Base-by-base conservation (phyloP, 192 early-diverging fungal genomes). In the Diversispora eburnea region DNA sequence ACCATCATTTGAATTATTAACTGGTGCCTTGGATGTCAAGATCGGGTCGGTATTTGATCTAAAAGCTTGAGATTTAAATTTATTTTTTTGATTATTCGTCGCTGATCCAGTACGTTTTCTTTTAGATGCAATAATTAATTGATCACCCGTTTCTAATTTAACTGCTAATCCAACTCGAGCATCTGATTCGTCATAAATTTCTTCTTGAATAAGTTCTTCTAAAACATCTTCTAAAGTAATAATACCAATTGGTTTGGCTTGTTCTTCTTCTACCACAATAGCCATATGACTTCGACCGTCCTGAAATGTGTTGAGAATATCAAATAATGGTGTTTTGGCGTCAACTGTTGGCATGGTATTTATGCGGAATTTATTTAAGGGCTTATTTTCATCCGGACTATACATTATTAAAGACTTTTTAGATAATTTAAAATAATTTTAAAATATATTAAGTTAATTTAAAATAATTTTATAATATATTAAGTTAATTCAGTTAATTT, bases 141-240 rank as follows among this genome's bases (percentile, higher is more conserved):
- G 65, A 33, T 49, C 68, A 25, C 68, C 68, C 3, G 51, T 70
- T 56, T 52, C 68, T 19, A 70, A 70, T 70, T 41, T 41, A 12
- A 70, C 58, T 0, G 56, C 42, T 48, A 72, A 48, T 13, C 70
- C 56, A 42, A 43, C 57, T 43, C 57, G 41, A 6, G 12, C 87
- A 76, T 91, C 91, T 5, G 91, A 90, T 76, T 92, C 91, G 75
- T 92, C 91, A 54, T 91, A 83, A 69, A 92, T 92, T 67, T 92
- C 91, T 74, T 93, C 91, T 47, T 89, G 88, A 67, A 93, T 89
- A n/a, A 93, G 79, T 79, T 91, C 91, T 78, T 93, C 91, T 65
- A 92, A 89, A 12, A 92, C 89, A 74, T 92, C 91, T 66, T 92
- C 91, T 47, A 92, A 77, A 6, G 91, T 92, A 55, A 92, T 89